Evolutionary conservation across 1,284 basidiomycete genomes (phyloP).

Genomic region (Boletellus deceptivus): DNA sequence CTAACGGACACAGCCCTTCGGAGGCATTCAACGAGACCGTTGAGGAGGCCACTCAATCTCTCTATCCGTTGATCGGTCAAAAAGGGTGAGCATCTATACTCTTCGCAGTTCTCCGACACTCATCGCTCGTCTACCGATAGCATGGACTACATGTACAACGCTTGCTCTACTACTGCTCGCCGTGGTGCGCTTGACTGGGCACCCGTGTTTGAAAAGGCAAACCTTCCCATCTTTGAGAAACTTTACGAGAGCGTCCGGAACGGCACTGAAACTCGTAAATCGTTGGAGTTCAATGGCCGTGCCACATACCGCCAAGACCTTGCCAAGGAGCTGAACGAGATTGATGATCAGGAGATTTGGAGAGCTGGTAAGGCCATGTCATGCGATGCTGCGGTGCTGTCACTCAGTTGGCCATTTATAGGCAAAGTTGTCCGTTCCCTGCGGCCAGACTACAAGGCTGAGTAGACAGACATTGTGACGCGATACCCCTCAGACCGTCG

Average conservation of each 20-base stretch:
- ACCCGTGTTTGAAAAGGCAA: constrained; percentile 94
- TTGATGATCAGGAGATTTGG: constrained; percentile 99
- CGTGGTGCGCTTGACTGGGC: constrained; percentile 99
- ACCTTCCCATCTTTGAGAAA: constrained; percentile 90
- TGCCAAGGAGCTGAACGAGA: constrained; percentile 91
- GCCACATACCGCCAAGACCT: constrained; percentile 93
- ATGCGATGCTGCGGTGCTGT: neutral
- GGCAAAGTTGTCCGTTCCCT: constrained; percentile 76
- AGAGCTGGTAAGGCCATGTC: constrained; percentile 64
- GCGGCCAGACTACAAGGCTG: constrained; percentile 74
- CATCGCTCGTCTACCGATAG: constrained; percentile 37
- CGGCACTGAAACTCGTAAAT: constrained; percentile 95
- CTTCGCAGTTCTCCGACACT: neutral
- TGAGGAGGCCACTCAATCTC: constrained; percentile 97
- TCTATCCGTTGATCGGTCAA: constrained; percentile 95
- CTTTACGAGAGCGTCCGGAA: constrained; percentile 94
- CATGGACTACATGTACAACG: constrained; percentile 99
- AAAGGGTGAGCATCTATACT: constrained; percentile 62
- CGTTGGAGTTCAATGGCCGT: constrained; percentile 94
- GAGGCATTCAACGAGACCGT: constrained; percentile 99
- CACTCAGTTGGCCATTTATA: constrained; percentile 25
- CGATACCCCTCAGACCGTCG: constrained; percentile 11
- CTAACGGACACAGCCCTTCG: constrained; percentile 96
- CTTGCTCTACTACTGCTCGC: constrained; percentile 98
- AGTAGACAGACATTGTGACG: constrained; percentile 31